Base-by-base conservation (phyloP, 2,329 filamentous ascomycete genomes). In the Epichloe glyceriae region DNA sequence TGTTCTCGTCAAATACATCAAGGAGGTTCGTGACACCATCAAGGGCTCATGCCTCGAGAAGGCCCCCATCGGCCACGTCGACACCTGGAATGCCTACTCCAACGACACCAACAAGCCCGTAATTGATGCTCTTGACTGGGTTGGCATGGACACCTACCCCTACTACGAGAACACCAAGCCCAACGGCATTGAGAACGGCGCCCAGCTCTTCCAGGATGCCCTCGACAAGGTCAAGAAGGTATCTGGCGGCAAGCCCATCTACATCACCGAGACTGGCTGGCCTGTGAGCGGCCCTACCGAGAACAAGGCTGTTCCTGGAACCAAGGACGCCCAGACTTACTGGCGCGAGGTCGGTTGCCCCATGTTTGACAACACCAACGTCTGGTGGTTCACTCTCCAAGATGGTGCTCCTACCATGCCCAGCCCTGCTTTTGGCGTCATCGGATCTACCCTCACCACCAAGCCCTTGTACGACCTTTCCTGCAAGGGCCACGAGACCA, bases 201-300 rank as follows among this genome's bases (percentile, higher is more conserved):
- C 79, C 61, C 59, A 66, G 17, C 78, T 89, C 47, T 93, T 94
- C 73, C 72, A 82, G 61, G 73, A 76, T 14, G 82, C 87, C 15
- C 72, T 85, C 39, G 68, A 73, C 47, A 73, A 75, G 53, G 86
- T 85, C 35, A 66, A 76, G 55, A 67, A 63, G 15, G 82, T 73
- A 43, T 74, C 79, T 37, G 71, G 74, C 37, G 79, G 78, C 62
- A 91, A 89, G 75, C 73, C 78, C 17, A 78, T 94, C 58, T 93
- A 86, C 86, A 77, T 94, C 55, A 93, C 88, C 30, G 88, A 95
- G 75, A 93, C 88, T 15, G 89, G 89, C 56, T 93, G 86, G 80
- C 88, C 89, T 46, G 80, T 89, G 49, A 80, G 74, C 60, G 89
- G 88, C 51, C 70, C 77, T 56, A 74, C 70, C 1, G 69, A 76